These are phyloP conservation scores for Neopestalotiopsis sp. DNA, from an alignment of 2,329 filamentous ascomycete genomes.

Conservation along the genomic window DNA sequence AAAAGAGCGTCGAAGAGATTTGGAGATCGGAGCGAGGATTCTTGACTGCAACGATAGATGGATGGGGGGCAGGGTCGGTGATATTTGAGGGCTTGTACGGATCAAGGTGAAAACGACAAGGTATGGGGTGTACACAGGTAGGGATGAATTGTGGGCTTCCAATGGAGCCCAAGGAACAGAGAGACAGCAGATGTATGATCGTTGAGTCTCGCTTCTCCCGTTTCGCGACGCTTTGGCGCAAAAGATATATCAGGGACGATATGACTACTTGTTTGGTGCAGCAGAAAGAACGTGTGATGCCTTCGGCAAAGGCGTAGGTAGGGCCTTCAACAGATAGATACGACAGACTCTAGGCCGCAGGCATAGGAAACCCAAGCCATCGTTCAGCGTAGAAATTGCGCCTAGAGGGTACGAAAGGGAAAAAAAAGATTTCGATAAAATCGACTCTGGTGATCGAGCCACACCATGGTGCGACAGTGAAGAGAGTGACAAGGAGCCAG, in stretches of 20 bases:
- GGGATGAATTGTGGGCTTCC: conserved; percentile 33
- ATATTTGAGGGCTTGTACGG: conserved; percentile 39
- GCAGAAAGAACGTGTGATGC: conserved; percentile 33
- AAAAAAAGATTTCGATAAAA: not conserved
- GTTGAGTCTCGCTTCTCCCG: not conserved
- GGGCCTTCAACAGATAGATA: conserved; percentile 30
- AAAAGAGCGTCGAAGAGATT: conserved; percentile 33
- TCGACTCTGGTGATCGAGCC: conserved; percentile 39
- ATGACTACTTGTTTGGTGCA: conserved; percentile 34
- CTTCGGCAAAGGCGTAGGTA: conserved; percentile 30
- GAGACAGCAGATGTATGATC: conserved; percentile 30
- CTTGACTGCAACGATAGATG: conserved; percentile 34
- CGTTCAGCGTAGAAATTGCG: not conserved
- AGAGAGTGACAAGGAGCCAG: conserved; percentile 53
- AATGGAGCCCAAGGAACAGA: conserved; percentile 31
- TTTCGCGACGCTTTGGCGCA: conserved; percentile 16
- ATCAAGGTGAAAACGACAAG: conserved; percentile 25
- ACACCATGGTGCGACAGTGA: conserved; percentile 48
- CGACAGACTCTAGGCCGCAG: conserved; percentile 25
- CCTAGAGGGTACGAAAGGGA: not conserved
- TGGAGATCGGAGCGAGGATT: conserved; percentile 38
- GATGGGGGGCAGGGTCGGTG: conserved; percentile 33
- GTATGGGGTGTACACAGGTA: conserved; percentile 34
- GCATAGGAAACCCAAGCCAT: conserved; percentile 6
- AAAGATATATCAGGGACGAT: conserved; percentile 34